Percentiles rank a stretch among this genome's conserved stretches.
Evolutionary conservation across 805 yeast genomes (phyloP).

Genomic region (Yamadazyma ubonensis): DNA sequence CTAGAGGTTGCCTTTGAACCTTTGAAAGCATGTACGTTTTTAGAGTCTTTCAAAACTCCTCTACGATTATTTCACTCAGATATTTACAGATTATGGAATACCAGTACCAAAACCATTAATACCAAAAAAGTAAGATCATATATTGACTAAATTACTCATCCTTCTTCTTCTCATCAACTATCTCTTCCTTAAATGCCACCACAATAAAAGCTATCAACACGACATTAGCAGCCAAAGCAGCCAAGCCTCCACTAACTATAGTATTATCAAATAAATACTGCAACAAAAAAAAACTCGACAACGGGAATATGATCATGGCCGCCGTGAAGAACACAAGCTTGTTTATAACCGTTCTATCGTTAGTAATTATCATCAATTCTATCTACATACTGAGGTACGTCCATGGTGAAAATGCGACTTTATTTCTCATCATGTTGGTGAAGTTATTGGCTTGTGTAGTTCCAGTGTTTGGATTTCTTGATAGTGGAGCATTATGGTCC

Average conservation of each 20-base stretch:
- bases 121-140: too few relatives aligned
- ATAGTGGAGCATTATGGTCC: conserved; percentile 6
- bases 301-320: conserved; percentile 71
- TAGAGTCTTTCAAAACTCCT: too few relatives aligned
- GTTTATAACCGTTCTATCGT: conserved; percentile 56
- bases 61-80: too few relatives aligned
- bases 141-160: too few relatives aligned
- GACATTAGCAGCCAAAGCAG: conserved; percentile 72
- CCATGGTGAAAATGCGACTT: conserved; percentile 27
- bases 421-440: background rate
- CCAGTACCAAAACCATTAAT: too few relatives aligned
- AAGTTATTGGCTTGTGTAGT: background rate
- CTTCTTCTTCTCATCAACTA: conserved; percentile 39
- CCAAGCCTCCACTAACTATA: conserved; percentile 73
- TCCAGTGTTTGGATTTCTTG: conserved; percentile 6
- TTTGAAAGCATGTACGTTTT: too few relatives aligned
- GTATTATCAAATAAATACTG: conserved; percentile 54
- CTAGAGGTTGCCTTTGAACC: too few relatives aligned
- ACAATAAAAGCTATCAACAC: conserved; percentile 72
- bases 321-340: conserved; percentile 74
- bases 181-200: conserved; percentile 71
- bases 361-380: conserved; percentile 5
- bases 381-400: conserved; percentile 41
- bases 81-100: too few relatives aligned
- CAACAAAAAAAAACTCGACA: conserved; percentile 57